Evolutionary conservation across 2,329 filamentous ascomycete species (phyloP), one percentile per base, ranked within the genome.

Genomic region (Coniochaeta prunicola): DNA sequence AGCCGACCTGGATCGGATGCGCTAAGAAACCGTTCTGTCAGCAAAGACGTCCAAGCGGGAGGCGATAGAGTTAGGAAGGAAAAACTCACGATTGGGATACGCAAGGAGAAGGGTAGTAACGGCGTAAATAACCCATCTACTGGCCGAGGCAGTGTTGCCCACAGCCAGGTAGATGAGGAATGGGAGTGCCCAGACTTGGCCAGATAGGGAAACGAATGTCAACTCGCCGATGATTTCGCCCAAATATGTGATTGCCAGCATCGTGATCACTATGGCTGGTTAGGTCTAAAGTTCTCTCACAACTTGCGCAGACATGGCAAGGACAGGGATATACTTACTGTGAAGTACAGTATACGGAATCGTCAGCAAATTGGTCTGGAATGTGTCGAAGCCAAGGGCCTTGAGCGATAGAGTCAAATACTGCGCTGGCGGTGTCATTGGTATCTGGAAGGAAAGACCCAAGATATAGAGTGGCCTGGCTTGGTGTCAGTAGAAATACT

Each of bases 321-420:
- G 15, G 19, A 42, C 21, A 9, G 15, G 33, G 36, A 30, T 34
- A 59, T 63, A 59, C n/a, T n/a, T 53, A 68, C 68, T 73, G 58
- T 71, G 70, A 10, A 62, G 56, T 48, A 76, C 69, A 0, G 71
- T 74, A 48, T 74, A 77, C 0, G 83, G 80, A n/a, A 89, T 87
- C 1, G 80, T 79, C 8, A 89, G 76, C 34, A 89, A 68, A 65
- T 88, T 89, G 1, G 84, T 78, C 24, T 83, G 72, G 68, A 89
- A 86, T 2, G 81, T 84, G 60, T 76, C 72, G 70, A 86, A 87
- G 2, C 79, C 85, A 0, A 88, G 72, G 1, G 74, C 72, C 53
- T 79, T 78, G 6, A 88, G 74, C 1, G 80, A 82, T 5, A 86
- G 76, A 0, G 86, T 85, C 5, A 89, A 74, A 61, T 87, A 88